Base-by-base conservation (phyloP, 2,329 filamentous ascomycete genomes). In the Trichoderma citrinoviride region DNA sequence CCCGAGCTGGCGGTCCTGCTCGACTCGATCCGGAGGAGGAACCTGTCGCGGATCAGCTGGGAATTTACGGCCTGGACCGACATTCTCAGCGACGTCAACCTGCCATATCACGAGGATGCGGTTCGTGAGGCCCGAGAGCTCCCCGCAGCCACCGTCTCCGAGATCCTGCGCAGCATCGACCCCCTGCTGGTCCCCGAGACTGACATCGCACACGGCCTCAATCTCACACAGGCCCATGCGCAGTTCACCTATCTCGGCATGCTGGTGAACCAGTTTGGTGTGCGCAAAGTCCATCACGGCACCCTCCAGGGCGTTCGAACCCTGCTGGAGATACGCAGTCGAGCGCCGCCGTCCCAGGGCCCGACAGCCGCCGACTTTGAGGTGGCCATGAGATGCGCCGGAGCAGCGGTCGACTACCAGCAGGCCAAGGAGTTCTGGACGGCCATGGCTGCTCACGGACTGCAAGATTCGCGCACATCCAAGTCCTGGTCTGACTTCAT, bases 151-250 rank as follows among this genome's bases (percentile, higher is more conserved):
- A 82, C 82, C 0, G 87, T 92, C 71, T 85, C 86, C 1, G 86
- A 90, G 67, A 82, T 90, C 10, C 73, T 93, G 33, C 81, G 82
- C 40, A 79, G 82, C 5, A 75, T 93, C 8, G 86, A 90, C 65
- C 88, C 90, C 0, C 70, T 83, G 5, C 71, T 75, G 23, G 75
- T 86, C 19, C 72, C 76, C 21, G 74, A 82, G 14, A 72, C 85
- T 21, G 87, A 89, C 71, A 73, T 80, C 3, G 76, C 77, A 12
- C 72, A 81, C 41, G 77, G 79, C 17, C 66, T 81, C 19, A 67
- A 71, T 17, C 73, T 84, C 58, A 69, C 75, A 3, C 64, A 70
- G 15, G 81, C 74, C 69, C 82, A 78, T 71, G 77, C 74, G 7
- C 73, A 78, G 33, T 74, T 76, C 61, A 78, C 79, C 1, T 73